These are phyloP conservation scores for Kazachstania martiniae DNA, from an alignment of 805 yeast species.

Conservation along the genomic window DNA sequence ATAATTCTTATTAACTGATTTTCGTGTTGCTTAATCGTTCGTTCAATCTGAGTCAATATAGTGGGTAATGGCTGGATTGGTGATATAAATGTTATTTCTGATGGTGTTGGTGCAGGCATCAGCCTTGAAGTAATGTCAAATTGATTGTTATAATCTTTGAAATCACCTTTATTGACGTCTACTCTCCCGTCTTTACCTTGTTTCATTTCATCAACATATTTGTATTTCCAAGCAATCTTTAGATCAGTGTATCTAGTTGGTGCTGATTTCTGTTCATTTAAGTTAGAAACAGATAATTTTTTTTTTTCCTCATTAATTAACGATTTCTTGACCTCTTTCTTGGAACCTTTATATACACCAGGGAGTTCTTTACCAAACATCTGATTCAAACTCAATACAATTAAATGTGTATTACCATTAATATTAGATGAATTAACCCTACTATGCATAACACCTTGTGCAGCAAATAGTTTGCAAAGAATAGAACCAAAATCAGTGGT, in stretches of 20 bases:
- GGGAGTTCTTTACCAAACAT: constrained; percentile 65
- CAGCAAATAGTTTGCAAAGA: constrained; percentile 53
- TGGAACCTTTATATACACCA: constrained; percentile 60
- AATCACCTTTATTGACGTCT: constrained; percentile 18
- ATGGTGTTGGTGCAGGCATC: constrained; percentile 51
- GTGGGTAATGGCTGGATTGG: constrained; percentile 22
- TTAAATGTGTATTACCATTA: constrained; percentile 41
- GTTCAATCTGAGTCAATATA: constrained; percentile 33
- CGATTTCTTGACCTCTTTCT: constrained; percentile 54
- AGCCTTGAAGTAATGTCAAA: constrained; percentile 71
- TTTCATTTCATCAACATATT: constrained; percentile 32
- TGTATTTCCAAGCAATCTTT: constrained; percentile 94
- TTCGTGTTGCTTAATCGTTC: constrained; percentile 33
- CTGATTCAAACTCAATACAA: constrained; percentile 49
- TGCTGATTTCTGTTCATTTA: constrained; percentile 30
- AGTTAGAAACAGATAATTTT: constrained; percentile 57
- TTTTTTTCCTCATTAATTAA: constrained; percentile 46
- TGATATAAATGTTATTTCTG: constrained; percentile 51
- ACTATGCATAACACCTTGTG: constrained; percentile 67
- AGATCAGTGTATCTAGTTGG: constrained; percentile 35
- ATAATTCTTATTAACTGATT: constrained; percentile 50
- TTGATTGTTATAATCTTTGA: constrained; percentile 48
- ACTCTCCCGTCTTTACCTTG: constrained; percentile 5
- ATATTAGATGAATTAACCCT: constrained; percentile 30
- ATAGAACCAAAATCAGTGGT: constrained; percentile 80